A percentile compares a stretch with the other conserved stretches of the same genome.
These are phyloP conservation scores for Aureobasidium pullulans DNA, from an alignment of 2,329 filamentous ascomycete species.

Conservation along the genomic window DNA sequence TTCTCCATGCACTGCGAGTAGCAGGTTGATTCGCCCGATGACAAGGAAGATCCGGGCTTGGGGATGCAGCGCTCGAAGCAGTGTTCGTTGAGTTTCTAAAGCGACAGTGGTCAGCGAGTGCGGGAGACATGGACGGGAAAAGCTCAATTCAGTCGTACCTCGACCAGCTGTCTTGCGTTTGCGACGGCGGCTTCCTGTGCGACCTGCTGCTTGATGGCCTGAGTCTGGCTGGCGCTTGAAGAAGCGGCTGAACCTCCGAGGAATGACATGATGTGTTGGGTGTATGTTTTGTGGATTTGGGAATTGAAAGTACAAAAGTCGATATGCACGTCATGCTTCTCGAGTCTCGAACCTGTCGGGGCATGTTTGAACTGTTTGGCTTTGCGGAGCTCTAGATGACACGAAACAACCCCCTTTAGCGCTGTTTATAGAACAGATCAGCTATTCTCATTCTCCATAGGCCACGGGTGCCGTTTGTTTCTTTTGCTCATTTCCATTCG, in stretches of 20 bases:
- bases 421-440: not conserved
- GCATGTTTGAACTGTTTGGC: constrained; percentile 9
- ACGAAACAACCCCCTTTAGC: constrained; percentile 2
- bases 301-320: not conserved
- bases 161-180: constrained; percentile 45
- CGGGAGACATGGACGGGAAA: not conserved
- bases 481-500: not conserved
- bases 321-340: constrained; percentile 9
- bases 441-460: not conserved
- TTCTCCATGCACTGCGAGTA: constrained; percentile 49
- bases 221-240: constrained; percentile 3
- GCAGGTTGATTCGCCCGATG: constrained; percentile 43
- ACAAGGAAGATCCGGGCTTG: constrained; percentile 44
- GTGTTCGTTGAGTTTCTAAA: constrained; percentile 49
- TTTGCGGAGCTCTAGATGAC: constrained; percentile 7
- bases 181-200: constrained; percentile 46
- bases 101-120: not conserved
- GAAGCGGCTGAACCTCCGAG: constrained; percentile 6
- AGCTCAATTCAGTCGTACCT: constrained; percentile 27
- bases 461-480: not conserved
- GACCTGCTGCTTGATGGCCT: constrained; percentile 42
- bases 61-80: constrained; percentile 50
- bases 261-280: constrained; percentile 10
- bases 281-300: not conserved
- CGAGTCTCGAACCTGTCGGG: too few relatives aligned